Evolutionary conservation across 352 stramenopile genomes (phyloP).

Genomic region (Globisporangium spinosum): DNA sequence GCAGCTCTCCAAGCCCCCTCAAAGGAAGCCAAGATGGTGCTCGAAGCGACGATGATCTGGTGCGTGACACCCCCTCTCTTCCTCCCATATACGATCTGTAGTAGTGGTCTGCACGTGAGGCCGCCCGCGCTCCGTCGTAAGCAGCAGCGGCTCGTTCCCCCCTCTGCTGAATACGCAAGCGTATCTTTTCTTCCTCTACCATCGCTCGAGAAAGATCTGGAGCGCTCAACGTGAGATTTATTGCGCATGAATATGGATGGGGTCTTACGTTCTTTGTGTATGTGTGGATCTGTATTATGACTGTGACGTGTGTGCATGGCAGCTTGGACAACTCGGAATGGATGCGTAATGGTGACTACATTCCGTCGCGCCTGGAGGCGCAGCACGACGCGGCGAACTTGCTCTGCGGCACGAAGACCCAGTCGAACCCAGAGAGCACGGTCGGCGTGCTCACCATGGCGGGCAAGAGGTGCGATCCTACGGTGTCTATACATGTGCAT

Average conservation of each 20-base stretch:
- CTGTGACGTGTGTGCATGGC: background rate
- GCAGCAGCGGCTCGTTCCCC: background rate
- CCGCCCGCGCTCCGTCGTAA: background rate
- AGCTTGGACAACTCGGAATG: slow-evolving; percentile 97
- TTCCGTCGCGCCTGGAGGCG: slow-evolving; percentile 96
- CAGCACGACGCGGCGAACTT: slow-evolving; percentile 98
- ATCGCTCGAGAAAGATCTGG: background rate
- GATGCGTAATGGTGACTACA: slow-evolving; percentile 99
- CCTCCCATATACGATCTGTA: background rate
- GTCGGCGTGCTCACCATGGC: slow-evolving; percentile 96
- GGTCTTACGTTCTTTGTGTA: background rate
- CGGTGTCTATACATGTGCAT: background rate
- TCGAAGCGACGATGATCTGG: slow-evolving; percentile 89
- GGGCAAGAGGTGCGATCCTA: slow-evolving; percentile 60
- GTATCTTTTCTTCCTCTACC: slow-evolving; percentile 9
- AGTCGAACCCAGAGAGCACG: slow-evolving; percentile 97
- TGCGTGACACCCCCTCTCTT: slow-evolving; percentile 24
- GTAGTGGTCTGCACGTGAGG: background rate
- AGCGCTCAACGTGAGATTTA: background rate
- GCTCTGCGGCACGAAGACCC: slow-evolving; percentile 95
- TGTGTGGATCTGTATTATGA: slow-evolving; percentile 8
- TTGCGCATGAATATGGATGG: background rate
- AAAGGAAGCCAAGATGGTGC: slow-evolving; percentile 49
- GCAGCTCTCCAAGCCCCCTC: slow-evolving; percentile 7
- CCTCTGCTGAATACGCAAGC: background rate